These are phyloP conservation scores for Clonostachys rhizophaga DNA, from an alignment of 2,329 filamentous ascomycete genomes.

Conservation along the genomic window DNA sequence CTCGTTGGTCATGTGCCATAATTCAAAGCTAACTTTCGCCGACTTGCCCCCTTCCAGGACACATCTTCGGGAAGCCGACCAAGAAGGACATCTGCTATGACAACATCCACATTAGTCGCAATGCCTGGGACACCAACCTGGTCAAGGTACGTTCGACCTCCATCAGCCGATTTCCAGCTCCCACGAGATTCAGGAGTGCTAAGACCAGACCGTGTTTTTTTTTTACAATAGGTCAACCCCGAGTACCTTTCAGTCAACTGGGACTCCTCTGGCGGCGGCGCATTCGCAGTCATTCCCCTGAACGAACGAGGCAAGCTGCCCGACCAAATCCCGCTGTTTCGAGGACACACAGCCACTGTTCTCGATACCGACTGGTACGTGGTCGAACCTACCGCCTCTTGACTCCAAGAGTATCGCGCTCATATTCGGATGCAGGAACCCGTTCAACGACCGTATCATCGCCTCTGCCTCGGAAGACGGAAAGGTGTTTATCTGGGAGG, in stretches of 20 bases:
- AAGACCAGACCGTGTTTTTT: background rate
- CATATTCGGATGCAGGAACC: conserved; percentile 58
- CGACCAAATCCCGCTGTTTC: conserved; percentile 89
- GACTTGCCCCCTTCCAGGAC: conserved; percentile 54
- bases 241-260: conserved; percentile 97
- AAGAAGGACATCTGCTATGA: conserved; percentile 99
- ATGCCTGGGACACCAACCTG: conserved; percentile 99
- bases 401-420: background rate
- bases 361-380: conserved; percentile 93
- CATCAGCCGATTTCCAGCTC: background rate
- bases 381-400: conserved; percentile 6
- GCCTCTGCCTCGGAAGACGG: conserved; percentile 95
- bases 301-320: conserved; percentile 86
- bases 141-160: conserved; percentile 67
- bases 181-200: background rate
- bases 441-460: conserved; percentile 90
- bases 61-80: conserved; percentile 95
- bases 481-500: conserved; percentile 95
- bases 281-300: conserved; percentile 92
- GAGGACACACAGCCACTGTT: conserved; percentile 91
- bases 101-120: conserved; percentile 93
- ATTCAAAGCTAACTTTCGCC: conserved; percentile 10
- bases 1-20: too few relatives aligned
- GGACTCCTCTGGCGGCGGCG: conserved; percentile 92
- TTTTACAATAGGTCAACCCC: conserved; percentile 71